phyloP scores from a whole-genome alignment of 768 basidiomycete species.

The Auricularia cornea region DNA sequence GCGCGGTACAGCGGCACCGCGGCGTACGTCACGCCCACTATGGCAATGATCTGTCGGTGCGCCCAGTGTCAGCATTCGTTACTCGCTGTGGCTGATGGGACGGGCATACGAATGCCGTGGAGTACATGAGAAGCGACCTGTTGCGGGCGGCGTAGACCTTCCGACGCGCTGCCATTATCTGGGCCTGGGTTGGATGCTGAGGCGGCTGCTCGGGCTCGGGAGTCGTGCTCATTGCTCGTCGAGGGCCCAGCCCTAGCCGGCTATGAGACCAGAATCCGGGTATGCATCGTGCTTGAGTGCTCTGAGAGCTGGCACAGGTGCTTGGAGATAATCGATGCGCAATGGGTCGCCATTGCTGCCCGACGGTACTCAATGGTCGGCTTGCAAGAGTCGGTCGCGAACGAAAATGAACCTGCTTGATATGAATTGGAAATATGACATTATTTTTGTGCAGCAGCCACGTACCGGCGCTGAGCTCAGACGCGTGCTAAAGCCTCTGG shows the following conservation, averaged over 20 bases:
- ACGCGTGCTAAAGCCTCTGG: background rate
- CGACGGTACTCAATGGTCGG: too few species aligned
- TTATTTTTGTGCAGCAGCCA: background rate
- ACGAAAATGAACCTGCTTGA: background rate
- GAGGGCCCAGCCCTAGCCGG: background rate
- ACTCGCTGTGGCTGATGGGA: too few species aligned
- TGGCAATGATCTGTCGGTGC: slow-evolving; percentile 76
- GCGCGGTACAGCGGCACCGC: slow-evolving; percentile 96
- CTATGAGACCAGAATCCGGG: too few species aligned
- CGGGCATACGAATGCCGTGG: slow-evolving; percentile 63
- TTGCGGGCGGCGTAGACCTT: slow-evolving; percentile 51
- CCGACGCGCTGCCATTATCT: slow-evolving; percentile 22
- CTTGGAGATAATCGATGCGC: too few species aligned
- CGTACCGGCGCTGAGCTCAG: background rate
- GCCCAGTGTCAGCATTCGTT: too few species aligned
- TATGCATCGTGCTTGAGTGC: too few species aligned
- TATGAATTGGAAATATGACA: background rate
- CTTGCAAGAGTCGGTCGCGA: background rate
- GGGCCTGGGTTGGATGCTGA: background rate
- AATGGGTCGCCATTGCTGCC: too few species aligned
- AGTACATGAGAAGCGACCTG: slow-evolving; percentile 74
- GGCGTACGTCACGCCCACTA: slow-evolving; percentile 86
- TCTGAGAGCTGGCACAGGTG: too few species aligned
- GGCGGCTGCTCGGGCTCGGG: background rate
- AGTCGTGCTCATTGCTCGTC: background rate